Evolutionary conservation across 139 green algal genomes (phyloP).

Genomic region (Zygnema circumcarinatum): DNA sequence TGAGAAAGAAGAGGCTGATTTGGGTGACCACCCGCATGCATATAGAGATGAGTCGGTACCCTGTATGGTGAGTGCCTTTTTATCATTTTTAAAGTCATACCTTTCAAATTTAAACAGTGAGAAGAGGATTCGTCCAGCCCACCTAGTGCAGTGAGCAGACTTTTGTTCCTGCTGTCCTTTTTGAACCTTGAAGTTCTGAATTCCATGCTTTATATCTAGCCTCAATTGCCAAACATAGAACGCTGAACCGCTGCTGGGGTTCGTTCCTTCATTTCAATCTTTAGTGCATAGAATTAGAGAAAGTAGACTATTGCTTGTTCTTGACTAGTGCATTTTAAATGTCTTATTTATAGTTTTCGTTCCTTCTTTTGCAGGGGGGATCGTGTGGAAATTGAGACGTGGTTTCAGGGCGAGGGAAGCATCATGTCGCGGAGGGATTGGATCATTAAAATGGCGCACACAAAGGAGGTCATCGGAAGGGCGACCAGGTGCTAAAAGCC

Average conservation of each 20-base stretch:
- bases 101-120: not conserved
- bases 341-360: too few relatives aligned
- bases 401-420: slow-evolving; percentile 83
- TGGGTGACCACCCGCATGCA: slow-evolving; percentile 87
- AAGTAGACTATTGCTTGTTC: too few relatives aligned
- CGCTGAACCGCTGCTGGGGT: too few relatives aligned
- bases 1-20: slow-evolving; percentile 38
- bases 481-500: slow-evolving; percentile 75
- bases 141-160: too few relatives aligned
- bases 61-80: slow-evolving; percentile 76
- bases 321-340: too few relatives aligned
- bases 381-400: slow-evolving; percentile 83
- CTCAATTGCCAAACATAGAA: too few relatives aligned
- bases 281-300: too few relatives aligned
- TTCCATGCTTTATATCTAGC: too few relatives aligned
- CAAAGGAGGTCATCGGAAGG: slow-evolving; percentile 72
- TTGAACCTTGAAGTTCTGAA: slow-evolving; percentile 29
- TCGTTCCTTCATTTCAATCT: too few relatives aligned
- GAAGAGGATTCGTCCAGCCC: too few relatives aligned
- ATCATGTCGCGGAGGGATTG: slow-evolving; percentile 84
- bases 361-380: slow-evolving; percentile 68
- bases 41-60: slow-evolving; percentile 88
- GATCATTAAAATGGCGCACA: slow-evolving; percentile 70
- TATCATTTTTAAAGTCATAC: not conserved
- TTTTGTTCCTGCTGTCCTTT: not conserved